Conservation (phyloP, 108 stramenopile species). For the Nitzschia inconspicua region DNA sequence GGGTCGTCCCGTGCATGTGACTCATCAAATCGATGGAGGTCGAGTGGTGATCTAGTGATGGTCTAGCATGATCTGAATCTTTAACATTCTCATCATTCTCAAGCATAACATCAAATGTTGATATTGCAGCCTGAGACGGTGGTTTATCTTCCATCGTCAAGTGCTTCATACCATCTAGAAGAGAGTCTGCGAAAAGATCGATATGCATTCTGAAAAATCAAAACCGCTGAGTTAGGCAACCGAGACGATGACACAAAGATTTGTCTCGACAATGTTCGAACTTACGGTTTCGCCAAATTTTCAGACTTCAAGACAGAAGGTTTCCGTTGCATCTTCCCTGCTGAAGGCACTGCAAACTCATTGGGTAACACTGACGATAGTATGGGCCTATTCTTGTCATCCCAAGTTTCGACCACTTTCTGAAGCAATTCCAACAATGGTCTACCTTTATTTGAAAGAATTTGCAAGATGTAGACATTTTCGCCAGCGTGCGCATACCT, state of each 20-base stretch:
- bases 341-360: neutral
- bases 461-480: constrained; percentile 31
- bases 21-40: constrained; percentile 26
- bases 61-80: neutral
- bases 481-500: constrained; percentile 53
- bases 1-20: constrained; percentile 32
- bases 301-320: too few relatives aligned
- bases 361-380: neutral
- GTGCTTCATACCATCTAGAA: constrained; percentile 9
- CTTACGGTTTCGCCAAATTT: too few relatives aligned
- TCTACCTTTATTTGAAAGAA: constrained; percentile 28
- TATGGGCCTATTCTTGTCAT: constrained; percentile 5
- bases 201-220: too few relatives aligned
- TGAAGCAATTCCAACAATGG: constrained; percentile 24
- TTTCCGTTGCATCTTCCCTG: constrained; percentile 2
- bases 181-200: neutral
- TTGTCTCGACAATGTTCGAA: too few relatives aligned
- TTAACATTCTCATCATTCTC: constrained; percentile 13
- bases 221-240: too few relatives aligned
- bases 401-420: constrained; percentile 17
- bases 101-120: too few relatives aligned
- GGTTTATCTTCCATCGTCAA: constrained; percentile 18
- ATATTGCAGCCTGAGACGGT: neutral
- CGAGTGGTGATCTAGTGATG: constrained; percentile 28
- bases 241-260: too few relatives aligned